Conservation (phyloP, 257 asterid species). For the Galeopsis tetrahit region DNA sequence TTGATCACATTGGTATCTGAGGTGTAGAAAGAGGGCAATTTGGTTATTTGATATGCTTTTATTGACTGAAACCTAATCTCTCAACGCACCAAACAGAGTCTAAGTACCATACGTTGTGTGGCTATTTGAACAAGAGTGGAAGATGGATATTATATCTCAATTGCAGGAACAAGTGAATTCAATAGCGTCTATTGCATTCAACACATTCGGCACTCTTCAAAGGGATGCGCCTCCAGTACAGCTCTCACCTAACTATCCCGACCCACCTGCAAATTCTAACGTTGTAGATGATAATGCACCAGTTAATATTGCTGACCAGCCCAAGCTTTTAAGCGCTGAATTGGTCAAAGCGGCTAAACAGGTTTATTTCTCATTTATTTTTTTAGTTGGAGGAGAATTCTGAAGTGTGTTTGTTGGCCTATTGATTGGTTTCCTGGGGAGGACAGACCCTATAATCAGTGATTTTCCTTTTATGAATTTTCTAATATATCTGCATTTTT, state of each 20-base stretch:
- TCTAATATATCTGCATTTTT: neutral
- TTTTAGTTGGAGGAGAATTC: neutral
- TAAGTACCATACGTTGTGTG: too few species aligned
- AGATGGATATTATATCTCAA: slow-evolving; percentile 88
- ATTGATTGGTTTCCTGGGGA: neutral
- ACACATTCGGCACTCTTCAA: slow-evolving; percentile 86
- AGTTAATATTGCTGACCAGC: slow-evolving; percentile 67
- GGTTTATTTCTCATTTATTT: slow-evolving; percentile 42
- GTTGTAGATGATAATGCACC: slow-evolving; percentile 57
- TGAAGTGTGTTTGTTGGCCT: neutral
- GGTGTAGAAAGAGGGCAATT: too few species aligned
- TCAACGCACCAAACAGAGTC: too few species aligned
- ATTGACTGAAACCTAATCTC: too few species aligned
- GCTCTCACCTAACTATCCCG: slow-evolving; percentile 84
- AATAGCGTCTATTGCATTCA: slow-evolving; percentile 75
- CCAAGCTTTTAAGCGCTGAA: slow-evolving; percentile 75
- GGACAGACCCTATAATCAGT: neutral
- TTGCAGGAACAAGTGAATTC: slow-evolving; percentile 83
- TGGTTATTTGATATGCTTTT: too few species aligned
- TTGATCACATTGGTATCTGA: too few species aligned
- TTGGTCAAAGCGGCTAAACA: slow-evolving; percentile 93
- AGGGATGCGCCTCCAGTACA: slow-evolving; percentile 94
- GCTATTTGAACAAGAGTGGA: neutral
- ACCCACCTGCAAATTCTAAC: slow-evolving; percentile 64
- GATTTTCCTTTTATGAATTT: neutral